Evolutionary conservation across 129 eudicot species (phyloP).

Genomic region (Glebionis coronaria): DNA sequence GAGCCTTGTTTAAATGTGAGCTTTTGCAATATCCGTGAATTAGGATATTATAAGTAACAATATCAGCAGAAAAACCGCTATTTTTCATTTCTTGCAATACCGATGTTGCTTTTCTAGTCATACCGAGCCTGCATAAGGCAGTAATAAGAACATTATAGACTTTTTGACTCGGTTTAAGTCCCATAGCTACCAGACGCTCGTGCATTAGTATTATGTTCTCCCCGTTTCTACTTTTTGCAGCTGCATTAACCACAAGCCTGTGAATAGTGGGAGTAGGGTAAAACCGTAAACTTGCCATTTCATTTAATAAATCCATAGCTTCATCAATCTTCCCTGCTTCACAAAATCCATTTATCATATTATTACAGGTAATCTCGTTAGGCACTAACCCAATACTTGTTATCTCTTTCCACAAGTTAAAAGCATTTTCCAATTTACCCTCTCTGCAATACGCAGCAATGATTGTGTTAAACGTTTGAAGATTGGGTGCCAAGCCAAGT

Average conservation of each 20-base stretch:
- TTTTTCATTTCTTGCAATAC: constrained; percentile 59
- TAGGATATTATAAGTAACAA: constrained; percentile 63
- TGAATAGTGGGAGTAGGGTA: constrained; percentile 52
- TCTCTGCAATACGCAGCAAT: constrained; percentile 66
- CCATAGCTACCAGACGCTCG: constrained; percentile 63
- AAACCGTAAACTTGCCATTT: constrained; percentile 48
- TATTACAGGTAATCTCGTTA: constrained; percentile 56
- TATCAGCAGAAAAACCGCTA: constrained; percentile 63
- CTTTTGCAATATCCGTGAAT: constrained; percentile 79
- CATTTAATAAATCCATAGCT: constrained; percentile 58
- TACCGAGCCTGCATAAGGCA: constrained; percentile 69
- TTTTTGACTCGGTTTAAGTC: constrained; percentile 53
- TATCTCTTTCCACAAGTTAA: constrained; percentile 63
- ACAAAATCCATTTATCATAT: constrained; percentile 63
- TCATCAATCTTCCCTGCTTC: constrained; percentile 50
- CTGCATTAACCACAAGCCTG: constrained; percentile 53
- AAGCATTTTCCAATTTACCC: constrained; percentile 59
- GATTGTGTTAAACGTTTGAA: constrained; percentile 80
- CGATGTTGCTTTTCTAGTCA: constrained; percentile 74
- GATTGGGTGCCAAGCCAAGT: constrained; percentile 63
- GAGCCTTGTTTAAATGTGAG: constrained; percentile 54
- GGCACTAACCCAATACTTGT: constrained; percentile 48
- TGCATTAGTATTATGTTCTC: constrained; percentile 55
- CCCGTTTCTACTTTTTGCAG: constrained; percentile 62
- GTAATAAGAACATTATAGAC: constrained; percentile 59